These are phyloP conservation scores for Colletotrichum graminicola DNA, from an alignment of 2,329 filamentous ascomycete genomes.

Conservation along the genomic window DNA sequence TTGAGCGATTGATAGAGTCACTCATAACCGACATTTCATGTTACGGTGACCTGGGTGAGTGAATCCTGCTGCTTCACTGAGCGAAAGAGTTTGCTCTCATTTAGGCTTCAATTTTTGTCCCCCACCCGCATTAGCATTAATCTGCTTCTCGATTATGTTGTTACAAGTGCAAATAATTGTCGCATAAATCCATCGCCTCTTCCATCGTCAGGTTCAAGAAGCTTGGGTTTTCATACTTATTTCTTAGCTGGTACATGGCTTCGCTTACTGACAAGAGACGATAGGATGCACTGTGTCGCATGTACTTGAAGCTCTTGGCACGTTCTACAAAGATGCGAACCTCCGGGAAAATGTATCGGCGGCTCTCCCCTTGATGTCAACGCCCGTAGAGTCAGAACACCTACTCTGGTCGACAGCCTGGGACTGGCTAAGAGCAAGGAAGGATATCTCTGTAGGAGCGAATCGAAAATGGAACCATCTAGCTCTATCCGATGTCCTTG, in stretches of 20 bases:
- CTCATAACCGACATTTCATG: slow-evolving; percentile 43
- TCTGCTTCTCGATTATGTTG: not conserved
- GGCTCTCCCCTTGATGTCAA: not conserved
- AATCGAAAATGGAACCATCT: slow-evolving; percentile 43
- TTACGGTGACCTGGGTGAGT: slow-evolving; percentile 42
- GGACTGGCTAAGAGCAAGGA: slow-evolving; percentile 45
- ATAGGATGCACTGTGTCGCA: slow-evolving; percentile 41
- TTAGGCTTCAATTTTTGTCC: not conserved
- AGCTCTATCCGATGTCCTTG: slow-evolving; percentile 41
- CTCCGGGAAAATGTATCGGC: slow-evolving; percentile 10
- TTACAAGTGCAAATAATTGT: not conserved
- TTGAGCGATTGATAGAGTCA: slow-evolving; percentile 42
- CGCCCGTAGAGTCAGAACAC: slow-evolving; percentile 16
- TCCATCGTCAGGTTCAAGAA: not conserved
- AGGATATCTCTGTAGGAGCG: slow-evolving; percentile 44
- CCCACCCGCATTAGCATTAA: not conserved
- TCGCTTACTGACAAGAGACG: slow-evolving; percentile 19
- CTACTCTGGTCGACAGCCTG: slow-evolving; percentile 42
- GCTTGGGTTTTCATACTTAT: not conserved
- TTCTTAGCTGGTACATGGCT: not conserved
- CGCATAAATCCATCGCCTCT: not conserved
- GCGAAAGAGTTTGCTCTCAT: not conserved
- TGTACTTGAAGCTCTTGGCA: slow-evolving; percentile 32
- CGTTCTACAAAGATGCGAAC: slow-evolving; percentile 31
- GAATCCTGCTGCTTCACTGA: not conserved